phyloP scores from a whole-genome alignment of 2,329 filamentous ascomycete genomes.

The Sporothrix protearum region DNA sequence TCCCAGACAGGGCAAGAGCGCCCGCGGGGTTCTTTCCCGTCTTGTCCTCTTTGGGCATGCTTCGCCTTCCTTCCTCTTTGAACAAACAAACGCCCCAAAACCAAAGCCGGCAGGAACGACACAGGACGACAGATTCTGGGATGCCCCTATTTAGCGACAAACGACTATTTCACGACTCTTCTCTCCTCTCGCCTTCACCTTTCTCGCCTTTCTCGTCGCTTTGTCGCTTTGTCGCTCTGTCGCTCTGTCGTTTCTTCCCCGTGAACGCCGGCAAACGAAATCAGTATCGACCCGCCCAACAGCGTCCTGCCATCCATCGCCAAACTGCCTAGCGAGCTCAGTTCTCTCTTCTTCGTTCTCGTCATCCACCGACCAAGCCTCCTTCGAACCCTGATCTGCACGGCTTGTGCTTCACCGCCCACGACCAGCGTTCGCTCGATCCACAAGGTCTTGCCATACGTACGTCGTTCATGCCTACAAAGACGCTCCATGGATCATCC shows the following conservation, averaged over 20 bases:
- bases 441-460: too few species aligned
- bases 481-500: neutral
- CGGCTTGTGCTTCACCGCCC: neutral
- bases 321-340: neutral
- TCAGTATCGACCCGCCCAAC: neutral
- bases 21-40: conserved; percentile 8
- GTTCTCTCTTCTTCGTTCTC: neutral
- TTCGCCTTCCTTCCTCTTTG: neutral
- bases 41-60: neutral
- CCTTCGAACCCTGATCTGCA: neutral
- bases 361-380: neutral
- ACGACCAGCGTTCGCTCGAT: neutral
- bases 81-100: neutral
- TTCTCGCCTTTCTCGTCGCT: neutral
- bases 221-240: too few species aligned
- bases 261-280: neutral
- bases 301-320: too few species aligned
- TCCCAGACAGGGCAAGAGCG: neutral
- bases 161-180: neutral
- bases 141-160: neutral
- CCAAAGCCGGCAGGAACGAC: neutral
- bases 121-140: neutral
- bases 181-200: neutral
- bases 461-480: neutral
- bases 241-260: neutral